Percentiles rank a stretch among this genome's conserved stretches.
Conservation (phyloP, 208 protist species). For the Trichomonas vaginalis region DNA sequence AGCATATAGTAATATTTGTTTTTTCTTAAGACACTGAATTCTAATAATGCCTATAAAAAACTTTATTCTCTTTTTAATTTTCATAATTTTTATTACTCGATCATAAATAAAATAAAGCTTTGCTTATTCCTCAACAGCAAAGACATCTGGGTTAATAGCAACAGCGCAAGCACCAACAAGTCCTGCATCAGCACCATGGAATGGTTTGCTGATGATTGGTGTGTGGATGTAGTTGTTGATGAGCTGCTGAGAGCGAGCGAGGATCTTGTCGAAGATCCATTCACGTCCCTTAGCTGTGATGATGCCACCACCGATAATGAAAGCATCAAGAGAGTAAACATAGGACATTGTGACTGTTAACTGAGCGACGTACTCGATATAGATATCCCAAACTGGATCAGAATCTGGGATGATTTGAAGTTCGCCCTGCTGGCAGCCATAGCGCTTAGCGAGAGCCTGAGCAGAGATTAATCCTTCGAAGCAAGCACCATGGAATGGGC, state of each 20-base stretch:
- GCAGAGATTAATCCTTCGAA: slow-evolving; percentile 46
- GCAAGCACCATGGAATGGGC: slow-evolving; percentile 49
- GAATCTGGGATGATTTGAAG: slow-evolving; percentile 31
- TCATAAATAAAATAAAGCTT: not conserved
- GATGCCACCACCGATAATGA: slow-evolving; percentile 29
- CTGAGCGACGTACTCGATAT: slow-evolving; percentile 35
- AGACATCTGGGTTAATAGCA: not conserved
- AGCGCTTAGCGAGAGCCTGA: slow-evolving; percentile 39
- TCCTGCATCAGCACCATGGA: not conserved
- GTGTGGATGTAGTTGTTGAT: not conserved
- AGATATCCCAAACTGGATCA: slow-evolving; percentile 39
- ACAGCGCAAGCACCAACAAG: not conserved
- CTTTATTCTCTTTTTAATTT: too few relatives aligned
- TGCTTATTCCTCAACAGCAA: not conserved
- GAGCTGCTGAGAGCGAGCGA: not conserved
- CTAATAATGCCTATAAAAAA: too few relatives aligned
- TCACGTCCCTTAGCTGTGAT: not conserved
- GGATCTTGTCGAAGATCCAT: not conserved
- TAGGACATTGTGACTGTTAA: not conserved
- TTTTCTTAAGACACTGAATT: too few relatives aligned
- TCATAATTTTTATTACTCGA: too few relatives aligned
- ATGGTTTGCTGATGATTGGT: not conserved
- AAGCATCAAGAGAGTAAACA: slow-evolving; percentile 14
- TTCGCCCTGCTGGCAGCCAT: slow-evolving; percentile 15
- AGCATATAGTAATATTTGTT: too few relatives aligned